A percentile compares a stretch with the other conserved stretches of the same genome.
phyloP scores from a whole-genome alignment of 495 filamentous ascomycete genomes.

The Aspergillus panamensis region DNA sequence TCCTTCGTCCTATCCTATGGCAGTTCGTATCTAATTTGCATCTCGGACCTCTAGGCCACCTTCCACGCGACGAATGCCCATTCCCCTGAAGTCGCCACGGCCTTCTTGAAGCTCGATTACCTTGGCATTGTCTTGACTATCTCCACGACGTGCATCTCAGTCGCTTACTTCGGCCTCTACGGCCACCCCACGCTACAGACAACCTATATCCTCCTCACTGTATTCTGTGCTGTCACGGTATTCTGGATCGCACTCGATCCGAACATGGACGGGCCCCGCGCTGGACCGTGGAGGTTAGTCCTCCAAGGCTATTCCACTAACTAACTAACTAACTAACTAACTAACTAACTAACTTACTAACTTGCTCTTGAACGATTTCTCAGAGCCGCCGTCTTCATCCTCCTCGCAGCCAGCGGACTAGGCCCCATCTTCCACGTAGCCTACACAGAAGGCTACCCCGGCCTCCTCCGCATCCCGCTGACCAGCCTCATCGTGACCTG shows the following conservation, averaged over 20 bases:
- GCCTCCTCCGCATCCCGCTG: not conserved
- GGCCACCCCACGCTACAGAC: not conserved
- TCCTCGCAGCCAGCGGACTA: not conserved
- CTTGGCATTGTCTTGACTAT: conserved; percentile 9
- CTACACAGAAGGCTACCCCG: not conserved
- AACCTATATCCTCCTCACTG: not conserved
- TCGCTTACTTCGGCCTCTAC: not conserved
- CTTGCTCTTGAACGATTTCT: not conserved
- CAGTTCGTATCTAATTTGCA: not conserved
- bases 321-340: not conserved
- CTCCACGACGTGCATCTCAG: conserved; percentile 1
- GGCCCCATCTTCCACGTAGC: not conserved
- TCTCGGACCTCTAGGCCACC: not conserved
- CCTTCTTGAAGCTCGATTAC: conserved; percentile 6
- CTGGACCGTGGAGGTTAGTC: not conserved
- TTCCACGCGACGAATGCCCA: conserved; percentile 7
- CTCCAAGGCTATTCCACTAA: not conserved
- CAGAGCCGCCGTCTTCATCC: not conserved
- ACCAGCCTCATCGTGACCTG: not conserved
- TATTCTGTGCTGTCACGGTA: not conserved
- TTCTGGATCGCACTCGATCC: not conserved
- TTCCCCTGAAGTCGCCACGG: not conserved
- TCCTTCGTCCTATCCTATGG: not conserved
- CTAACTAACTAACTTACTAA: not conserved
- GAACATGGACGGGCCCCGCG: not conserved